A percentile compares a stretch with the other conserved stretches of the same genome.
phyloP scores from a whole-genome alignment of 2,329 filamentous ascomycete genomes.

The Gliomastix tumulicola region DNA sequence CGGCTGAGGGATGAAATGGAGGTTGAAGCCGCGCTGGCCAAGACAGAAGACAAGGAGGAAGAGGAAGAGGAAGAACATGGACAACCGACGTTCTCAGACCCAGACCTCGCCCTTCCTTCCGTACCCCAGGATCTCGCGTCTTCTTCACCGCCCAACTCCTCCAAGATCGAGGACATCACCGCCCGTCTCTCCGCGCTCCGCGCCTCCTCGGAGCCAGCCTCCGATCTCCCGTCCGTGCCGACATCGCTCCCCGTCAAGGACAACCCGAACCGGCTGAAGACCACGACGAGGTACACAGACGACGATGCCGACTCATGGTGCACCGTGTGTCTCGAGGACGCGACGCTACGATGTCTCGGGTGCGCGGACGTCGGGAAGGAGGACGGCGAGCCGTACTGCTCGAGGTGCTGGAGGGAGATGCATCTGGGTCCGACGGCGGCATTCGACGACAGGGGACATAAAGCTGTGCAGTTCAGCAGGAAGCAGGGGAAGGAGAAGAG shows the following conservation, averaged over 20 bases:
- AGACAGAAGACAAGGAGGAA: neutral
- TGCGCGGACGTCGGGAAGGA: constrained; percentile 50
- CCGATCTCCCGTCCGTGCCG: constrained; percentile 42
- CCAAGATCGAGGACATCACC: constrained; percentile 34
- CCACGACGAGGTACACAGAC: constrained; percentile 47
- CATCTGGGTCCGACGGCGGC: constrained; percentile 64
- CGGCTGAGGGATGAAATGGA: constrained; percentile 38
- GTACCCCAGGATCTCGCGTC: constrained; percentile 32
- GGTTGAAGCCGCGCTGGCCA: constrained; percentile 16
- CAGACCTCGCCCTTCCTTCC: constrained; percentile 32
- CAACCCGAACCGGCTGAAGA: constrained; percentile 28
- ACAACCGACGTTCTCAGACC: constrained; percentile 4
- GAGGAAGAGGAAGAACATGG: constrained; percentile 1
- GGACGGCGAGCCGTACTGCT: constrained; percentile 55
- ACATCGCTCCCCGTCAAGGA: constrained; percentile 38
- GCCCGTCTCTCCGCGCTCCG: constrained; percentile 45
- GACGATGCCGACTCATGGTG: constrained; percentile 74
- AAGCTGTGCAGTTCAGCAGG: constrained; percentile 52
- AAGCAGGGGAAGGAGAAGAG: constrained; percentile 22
- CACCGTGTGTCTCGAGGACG: constrained; percentile 75
- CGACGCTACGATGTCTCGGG: constrained; percentile 62
- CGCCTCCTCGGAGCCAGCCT: constrained; percentile 21
- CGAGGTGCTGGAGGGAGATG: constrained; percentile 74
- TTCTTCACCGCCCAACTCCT: constrained; percentile 16
- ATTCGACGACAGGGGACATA: constrained; percentile 64